Base-by-base conservation (phyloP, 139 green algal genomes). In the Haematococcus lacustris region DNA sequence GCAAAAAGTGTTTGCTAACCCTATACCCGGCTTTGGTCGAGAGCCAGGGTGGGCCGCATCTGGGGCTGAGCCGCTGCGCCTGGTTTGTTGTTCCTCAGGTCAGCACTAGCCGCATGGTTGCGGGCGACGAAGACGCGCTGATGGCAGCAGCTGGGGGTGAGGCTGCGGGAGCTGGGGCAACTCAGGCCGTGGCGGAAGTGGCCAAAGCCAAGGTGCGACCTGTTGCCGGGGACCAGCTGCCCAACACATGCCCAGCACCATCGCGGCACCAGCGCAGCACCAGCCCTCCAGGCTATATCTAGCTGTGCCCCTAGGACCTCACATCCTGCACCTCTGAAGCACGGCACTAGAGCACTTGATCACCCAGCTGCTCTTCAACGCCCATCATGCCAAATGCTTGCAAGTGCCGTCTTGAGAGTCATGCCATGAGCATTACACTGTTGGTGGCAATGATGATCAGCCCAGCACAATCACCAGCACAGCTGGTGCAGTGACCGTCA, bases 51-150 rank as follows among this genome's bases (percentile, higher is more conserved):
- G 43, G 9, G 17, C 9, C 17, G 43, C 9, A 28, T 9, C 9
- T 53, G 43, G 17, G 9, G 43, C 9, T 53, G 43, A 53, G 17
- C 9, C 9, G 9, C 9, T 41, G 30, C n/a, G 23, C 9, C 34
- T 30, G 26, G 57, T 26, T 37, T 53, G 28, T 38, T 25, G 2
- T 1, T 47, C 1, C 32, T 51, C 77, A 87, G 82, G 75, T 84
- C 25, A 76, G 53, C 37, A 47, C 72, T 34, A 78, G 40, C 38
- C 59, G 65, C 1, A 77, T 86, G 51, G 80, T 76, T 30, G 75
- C 77, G 9, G 73, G 76, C 23, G 80, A 82, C 5, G 82, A 82
- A 0, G 84, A 88, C 26, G 73, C 37, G 59, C 33, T 63, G 39
- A 76, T 38, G 71, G 43, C 68, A 37, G 38, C 68, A 34, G 63